A percentile compares a stretch with the other conserved stretches of the same genome.
Conservation (phyloP, 768 basidiomycete species). For the Pleurotus pulmonarius region DNA sequence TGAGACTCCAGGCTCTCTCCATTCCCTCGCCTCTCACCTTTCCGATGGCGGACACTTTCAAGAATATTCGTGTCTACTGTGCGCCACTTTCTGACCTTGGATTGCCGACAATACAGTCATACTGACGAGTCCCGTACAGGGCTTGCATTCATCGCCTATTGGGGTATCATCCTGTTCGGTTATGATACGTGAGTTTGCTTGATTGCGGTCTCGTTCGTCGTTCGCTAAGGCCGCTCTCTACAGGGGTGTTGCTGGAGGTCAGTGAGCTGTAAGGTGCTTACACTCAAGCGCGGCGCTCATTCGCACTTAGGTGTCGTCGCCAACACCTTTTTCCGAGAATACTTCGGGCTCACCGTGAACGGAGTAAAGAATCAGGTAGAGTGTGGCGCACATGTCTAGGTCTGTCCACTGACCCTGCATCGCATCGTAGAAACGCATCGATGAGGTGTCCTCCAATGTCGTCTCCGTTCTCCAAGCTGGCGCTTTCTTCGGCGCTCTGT, state of each 20-base stretch:
- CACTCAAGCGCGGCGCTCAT: neutral
- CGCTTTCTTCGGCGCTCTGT: constrained; percentile 84
- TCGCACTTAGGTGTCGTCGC: neutral
- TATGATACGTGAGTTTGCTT: constrained; percentile 62
- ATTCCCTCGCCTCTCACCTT: neutral
- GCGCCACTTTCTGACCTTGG: neutral
- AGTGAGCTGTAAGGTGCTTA: neutral
- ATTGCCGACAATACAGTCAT: neutral
- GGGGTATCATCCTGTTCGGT: constrained; percentile 81
- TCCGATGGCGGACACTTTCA: neutral
- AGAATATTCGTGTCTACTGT: constrained; percentile 2
- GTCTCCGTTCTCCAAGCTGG: constrained; percentile 87
- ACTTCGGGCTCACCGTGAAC: neutral
- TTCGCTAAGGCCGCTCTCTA: neutral
- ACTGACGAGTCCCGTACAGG: constrained; percentile 30
- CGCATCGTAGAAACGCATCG: constrained; percentile 1
- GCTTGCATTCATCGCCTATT: constrained; percentile 71
- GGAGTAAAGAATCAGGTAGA: neutral
- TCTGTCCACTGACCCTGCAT: neutral
- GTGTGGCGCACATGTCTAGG: neutral
- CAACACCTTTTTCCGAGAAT: neutral
- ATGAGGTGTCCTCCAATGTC: constrained; percentile 73
- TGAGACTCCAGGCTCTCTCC: neutral
- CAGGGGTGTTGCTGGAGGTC: constrained; percentile 6
- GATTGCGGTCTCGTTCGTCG: neutral